These are phyloP conservation scores for Capronia epimyces DNA, from an alignment of 2,329 filamentous ascomycete species.

Conservation along the genomic window DNA sequence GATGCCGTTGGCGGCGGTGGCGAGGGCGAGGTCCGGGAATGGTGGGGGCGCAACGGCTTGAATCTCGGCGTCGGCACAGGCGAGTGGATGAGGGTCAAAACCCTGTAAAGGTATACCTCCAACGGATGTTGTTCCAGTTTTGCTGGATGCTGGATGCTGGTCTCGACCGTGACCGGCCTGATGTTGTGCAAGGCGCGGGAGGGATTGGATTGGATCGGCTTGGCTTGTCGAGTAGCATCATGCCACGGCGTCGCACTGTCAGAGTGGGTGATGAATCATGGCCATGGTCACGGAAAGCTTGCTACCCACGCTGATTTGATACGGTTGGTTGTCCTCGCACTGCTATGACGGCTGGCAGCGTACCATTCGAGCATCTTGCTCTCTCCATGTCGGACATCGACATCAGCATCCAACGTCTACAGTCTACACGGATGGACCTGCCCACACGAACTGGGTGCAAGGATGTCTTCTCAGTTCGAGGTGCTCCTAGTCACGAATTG, in stretches of 20 bases:
- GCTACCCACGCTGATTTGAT: too few species aligned
- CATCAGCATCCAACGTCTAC: too few species aligned
- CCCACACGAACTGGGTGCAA: too few species aligned
- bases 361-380: too few species aligned
- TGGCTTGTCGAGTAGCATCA: neutral
- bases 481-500: neutral
- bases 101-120: slow-evolving; percentile 58
- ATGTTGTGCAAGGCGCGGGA: neutral
- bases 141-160: neutral
- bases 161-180: neutral
- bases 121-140: neutral
- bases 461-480: neutral
- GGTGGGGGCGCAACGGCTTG: slow-evolving; percentile 83
- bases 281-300: too few species aligned
- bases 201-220: neutral
- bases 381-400: too few species aligned
- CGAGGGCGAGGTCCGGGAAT: slow-evolving; percentile 67
- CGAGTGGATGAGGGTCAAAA: slow-evolving; percentile 82
- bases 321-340: too few species aligned
- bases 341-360: too few species aligned
- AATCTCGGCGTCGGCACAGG: slow-evolving; percentile 76
- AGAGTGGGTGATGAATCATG: too few species aligned
- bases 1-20: slow-evolving; percentile 67
- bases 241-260: too few species aligned
- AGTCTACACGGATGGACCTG: too few species aligned